Base-by-base conservation (phyloP, 768 basidiomycete genomes). In the Lanmaoa rubissima region DNA sequence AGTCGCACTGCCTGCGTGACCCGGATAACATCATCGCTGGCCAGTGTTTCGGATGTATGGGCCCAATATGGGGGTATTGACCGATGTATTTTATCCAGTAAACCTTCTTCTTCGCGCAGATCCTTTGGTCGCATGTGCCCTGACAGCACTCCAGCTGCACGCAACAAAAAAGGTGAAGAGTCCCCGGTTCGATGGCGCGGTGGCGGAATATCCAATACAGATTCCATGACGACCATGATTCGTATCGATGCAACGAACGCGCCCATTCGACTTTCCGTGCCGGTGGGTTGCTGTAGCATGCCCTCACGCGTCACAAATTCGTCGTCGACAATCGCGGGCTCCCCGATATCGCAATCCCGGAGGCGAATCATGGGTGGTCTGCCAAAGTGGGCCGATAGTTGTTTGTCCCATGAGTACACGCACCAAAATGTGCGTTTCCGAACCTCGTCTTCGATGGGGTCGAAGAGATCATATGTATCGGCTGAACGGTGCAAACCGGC, bases 341-440 rank as follows among this genome's bases (percentile, higher is more conserved):
- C 94, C 5, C 84, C 81, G n/a, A 94, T 88, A 67, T 97, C 94
- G 72, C 92, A 94, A 68, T 96, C 94, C 59, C 91, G 80, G 58
- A 95, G 73, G 45, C 93, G 82, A 62, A 97, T 80, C 78, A 94
- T 82, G 3, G 93, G 85, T 34, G 94, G 94, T 26, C 94, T 79
- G 26, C 94, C 94, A 69, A 96, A 95, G 71, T 92, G 88, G 55
- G 90, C 88, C 12, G 85, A 78, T 8, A 94, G 84, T 66, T 95
- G 94, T 74, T 97, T 96, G 74, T 97, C 94, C 94, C 94, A 96
- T 48, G 92, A 81, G 73, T 96, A 97, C 28, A 95, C 92, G 57
- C 92, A 92, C 93, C 94, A 97, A 72, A 97, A 97, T 0, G 94
- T 96, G 63, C 94, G 86, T 73, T 95, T 96, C 55, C 94, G 83